A percentile compares a stretch with the other conserved stretches of the same genome.
These are phyloP conservation scores for Coemansia pectinata DNA, from an alignment of 192 early-diverging fungal species.

Conservation along the genomic window DNA sequence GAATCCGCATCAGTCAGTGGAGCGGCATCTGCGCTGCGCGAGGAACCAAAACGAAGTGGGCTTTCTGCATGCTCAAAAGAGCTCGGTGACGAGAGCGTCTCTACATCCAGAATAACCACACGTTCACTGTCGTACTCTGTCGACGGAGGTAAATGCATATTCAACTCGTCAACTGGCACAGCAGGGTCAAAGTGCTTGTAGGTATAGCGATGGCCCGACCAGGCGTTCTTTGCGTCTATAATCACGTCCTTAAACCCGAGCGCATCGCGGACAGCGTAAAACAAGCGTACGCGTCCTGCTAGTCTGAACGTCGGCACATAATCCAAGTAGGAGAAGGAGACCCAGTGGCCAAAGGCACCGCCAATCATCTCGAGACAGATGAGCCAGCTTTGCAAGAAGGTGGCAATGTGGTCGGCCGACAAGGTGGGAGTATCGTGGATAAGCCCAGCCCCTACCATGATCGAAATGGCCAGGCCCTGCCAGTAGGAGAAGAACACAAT, in stretches of 20 bases:
- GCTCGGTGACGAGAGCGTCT: background rate
- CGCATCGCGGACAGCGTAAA: slow-evolving; percentile 78
- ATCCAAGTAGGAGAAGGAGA: slow-evolving; percentile 83
- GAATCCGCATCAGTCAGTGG: background rate
- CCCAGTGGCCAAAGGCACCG: slow-evolving; percentile 77
- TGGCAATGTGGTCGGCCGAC: slow-evolving; percentile 68
- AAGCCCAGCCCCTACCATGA: slow-evolving; percentile 73
- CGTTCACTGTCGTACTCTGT: slow-evolving; percentile 42
- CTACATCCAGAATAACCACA: background rate
- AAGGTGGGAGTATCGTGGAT: slow-evolving; percentile 67
- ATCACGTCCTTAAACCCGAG: slow-evolving; percentile 82
- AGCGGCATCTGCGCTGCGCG: background rate
- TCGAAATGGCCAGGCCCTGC: slow-evolving; percentile 83
- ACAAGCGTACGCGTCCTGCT: slow-evolving; percentile 74
- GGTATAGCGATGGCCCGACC: slow-evolving; percentile 75
- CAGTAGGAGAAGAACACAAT: slow-evolving; percentile 95
- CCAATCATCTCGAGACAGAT: slow-evolving; percentile 90
- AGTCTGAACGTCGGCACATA: slow-evolving; percentile 66
- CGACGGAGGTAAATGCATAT: slow-evolving; percentile 53
- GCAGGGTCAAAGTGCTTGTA: slow-evolving; percentile 78
- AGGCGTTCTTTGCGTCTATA: slow-evolving; percentile 75
- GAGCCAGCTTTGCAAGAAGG: slow-evolving; percentile 85
- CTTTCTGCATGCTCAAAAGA: background rate
- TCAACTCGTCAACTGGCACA: slow-evolving; percentile 59
- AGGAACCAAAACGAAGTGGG: background rate